A percentile compares a stretch with the other conserved stretches of the same genome.
These are phyloP conservation scores for Fusarium sp. DNA, from an alignment of 2,329 filamentous ascomycete species.

Conservation along the genomic window DNA sequence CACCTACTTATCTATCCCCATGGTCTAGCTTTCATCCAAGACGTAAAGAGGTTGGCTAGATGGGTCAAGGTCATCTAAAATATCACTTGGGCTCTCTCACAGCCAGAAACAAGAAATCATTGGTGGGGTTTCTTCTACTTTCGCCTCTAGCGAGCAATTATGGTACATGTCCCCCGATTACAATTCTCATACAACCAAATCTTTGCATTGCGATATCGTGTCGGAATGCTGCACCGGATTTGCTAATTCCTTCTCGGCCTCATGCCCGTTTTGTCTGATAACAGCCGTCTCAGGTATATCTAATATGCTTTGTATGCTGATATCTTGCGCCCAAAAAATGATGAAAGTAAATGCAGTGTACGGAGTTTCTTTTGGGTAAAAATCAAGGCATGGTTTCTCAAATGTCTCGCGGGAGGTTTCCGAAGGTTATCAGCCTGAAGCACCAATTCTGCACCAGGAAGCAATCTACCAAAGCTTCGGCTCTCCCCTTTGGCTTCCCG, in stretches of 20 bases:
- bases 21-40: background rate
- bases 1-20: background rate
- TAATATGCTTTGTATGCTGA: background rate
- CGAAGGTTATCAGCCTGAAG: background rate
- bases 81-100: background rate
- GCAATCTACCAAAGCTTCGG: background rate
- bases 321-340: background rate
- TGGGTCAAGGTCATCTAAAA: background rate
- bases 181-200: background rate
- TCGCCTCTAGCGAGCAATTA: background rate
- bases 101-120: background rate
- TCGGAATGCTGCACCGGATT: background rate
- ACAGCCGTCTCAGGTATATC: background rate
- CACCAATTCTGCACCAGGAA: background rate
- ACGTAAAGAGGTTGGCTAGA: background rate
- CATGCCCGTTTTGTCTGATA: background rate
- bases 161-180: background rate
- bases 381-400: background rate
- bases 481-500: background rate
- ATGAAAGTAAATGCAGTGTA: background rate
- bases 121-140: background rate
- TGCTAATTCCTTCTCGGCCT: background rate
- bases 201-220: background rate
- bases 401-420: background rate
- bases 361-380: background rate